phyloP scores from a whole-genome alignment of 306 rosid genomes.

The Prunus salicina region DNA sequence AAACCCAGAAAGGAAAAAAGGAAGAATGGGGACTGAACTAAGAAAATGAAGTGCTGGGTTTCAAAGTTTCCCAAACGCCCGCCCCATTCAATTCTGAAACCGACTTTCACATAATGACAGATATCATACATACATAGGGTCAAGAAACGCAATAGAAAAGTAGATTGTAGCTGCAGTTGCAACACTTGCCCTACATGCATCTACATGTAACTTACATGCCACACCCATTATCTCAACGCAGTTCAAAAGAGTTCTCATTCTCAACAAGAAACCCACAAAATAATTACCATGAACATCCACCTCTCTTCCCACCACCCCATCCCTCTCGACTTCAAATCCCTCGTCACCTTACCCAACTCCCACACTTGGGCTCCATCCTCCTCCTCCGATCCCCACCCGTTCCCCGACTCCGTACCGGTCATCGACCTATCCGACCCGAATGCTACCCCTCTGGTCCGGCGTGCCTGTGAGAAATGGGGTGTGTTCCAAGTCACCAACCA shows the following conservation, averaged over 20 bases:
- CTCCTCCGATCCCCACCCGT: not conserved
- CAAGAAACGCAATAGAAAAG: not conserved
- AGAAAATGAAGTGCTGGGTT: not conserved
- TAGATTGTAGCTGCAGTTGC: too few relatives aligned
- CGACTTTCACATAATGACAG: not conserved
- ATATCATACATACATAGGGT: not conserved
- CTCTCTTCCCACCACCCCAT: slow-evolving; percentile 6
- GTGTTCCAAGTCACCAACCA: slow-evolving; percentile 46
- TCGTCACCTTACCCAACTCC: slow-evolving; percentile 30
- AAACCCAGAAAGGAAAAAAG: not conserved
- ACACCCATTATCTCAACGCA: too few relatives aligned
- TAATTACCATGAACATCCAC: not conserved
- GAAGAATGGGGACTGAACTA: not conserved
- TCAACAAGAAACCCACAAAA: not conserved
- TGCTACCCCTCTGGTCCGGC: slow-evolving; percentile 21
- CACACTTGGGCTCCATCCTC: slow-evolving; percentile 27
- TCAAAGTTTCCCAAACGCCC: not conserved
- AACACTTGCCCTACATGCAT: too few relatives aligned
- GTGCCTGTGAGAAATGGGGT: slow-evolving; percentile 45
- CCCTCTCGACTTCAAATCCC: slow-evolving; percentile 36
- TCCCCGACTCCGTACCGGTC: slow-evolving; percentile 20
- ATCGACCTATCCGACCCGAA: slow-evolving; percentile 32
- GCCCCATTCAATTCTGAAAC: not conserved
- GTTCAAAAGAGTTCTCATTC: too few relatives aligned
- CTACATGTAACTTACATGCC: too few relatives aligned